A percentile compares a stretch with the other conserved stretches of the same genome.
Conservation (phyloP, 2,329 filamentous ascomycete genomes). For the Colletotrichum tabaci region DNA sequence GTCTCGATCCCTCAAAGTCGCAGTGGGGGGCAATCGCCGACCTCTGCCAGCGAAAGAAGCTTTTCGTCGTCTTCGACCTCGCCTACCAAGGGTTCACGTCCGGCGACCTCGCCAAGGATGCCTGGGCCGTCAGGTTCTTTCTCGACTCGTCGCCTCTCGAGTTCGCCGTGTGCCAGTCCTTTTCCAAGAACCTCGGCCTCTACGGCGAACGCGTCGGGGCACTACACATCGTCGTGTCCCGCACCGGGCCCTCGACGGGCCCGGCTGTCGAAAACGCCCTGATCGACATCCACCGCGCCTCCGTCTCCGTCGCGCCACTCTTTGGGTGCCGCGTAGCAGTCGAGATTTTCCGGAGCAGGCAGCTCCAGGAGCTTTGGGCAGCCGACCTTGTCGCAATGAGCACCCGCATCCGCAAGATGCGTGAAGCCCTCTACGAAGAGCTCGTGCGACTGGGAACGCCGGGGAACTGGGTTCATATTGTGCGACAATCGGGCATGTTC, state of each 20-base stretch:
- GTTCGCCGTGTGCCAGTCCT: constrained; percentile 48
- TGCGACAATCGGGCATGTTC: constrained; percentile 57
- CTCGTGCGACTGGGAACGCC: constrained; percentile 20
- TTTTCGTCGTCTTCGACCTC: constrained; percentile 51
- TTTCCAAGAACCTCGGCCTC: constrained; percentile 45
- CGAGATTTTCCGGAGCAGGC: no score
- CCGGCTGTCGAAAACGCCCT: neutral
- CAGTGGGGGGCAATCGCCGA: constrained; percentile 50
- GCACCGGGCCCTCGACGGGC: neutral
- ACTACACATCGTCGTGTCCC: constrained; percentile 16
- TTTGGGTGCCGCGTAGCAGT: neutral
- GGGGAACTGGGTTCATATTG: constrained; percentile 53
- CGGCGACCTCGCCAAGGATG: constrained; percentile 49
- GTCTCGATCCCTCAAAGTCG: constrained; percentile 48
- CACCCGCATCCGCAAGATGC: no score
- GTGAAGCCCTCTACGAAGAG: neutral
- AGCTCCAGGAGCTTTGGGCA: no score
- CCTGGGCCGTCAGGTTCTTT: constrained; percentile 51
- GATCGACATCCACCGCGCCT: neutral
- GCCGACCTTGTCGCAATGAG: no score
- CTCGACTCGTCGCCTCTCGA: constrained; percentile 40
- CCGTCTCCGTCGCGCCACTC: constrained; percentile 46
- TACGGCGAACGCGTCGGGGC: constrained; percentile 45
- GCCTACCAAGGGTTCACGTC: constrained; percentile 55
- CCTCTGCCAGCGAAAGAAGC: constrained; percentile 45